These are phyloP conservation scores for Sclerotinia glacialis DNA, from an alignment of 2,329 filamentous ascomycete genomes.

Conservation along the genomic window DNA sequence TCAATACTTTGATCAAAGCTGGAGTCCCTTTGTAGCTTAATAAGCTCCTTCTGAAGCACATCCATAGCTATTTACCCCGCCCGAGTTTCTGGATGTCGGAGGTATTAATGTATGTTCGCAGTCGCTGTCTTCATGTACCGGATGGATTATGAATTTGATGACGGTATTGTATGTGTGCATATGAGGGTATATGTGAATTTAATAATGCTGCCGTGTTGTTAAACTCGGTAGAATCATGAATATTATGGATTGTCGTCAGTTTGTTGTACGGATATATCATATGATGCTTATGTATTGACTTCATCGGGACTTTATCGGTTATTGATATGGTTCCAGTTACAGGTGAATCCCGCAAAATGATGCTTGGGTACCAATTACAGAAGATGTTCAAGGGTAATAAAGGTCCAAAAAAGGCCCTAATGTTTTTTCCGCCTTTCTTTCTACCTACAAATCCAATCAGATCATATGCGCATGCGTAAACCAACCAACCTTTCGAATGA, in stretches of 20 bases:
- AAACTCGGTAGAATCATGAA: background rate
- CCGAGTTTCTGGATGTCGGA: slow-evolving; percentile 1
- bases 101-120: background rate
- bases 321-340: background rate
- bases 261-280: background rate
- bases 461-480: background rate
- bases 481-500: background rate
- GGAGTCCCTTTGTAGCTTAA: slow-evolving; percentile 37
- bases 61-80: slow-evolving; percentile 38
- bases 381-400: background rate
- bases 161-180: background rate
- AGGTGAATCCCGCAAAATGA: background rate
- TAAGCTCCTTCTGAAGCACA: slow-evolving; percentile 36
- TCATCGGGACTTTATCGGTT: slow-evolving; percentile 3
- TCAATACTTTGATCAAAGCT: slow-evolving; percentile 47
- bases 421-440: background rate
- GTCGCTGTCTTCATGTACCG: background rate
- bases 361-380: background rate
- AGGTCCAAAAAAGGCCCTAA: background rate
- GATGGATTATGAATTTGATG: background rate
- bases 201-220: background rate
- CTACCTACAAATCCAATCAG: background rate
- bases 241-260: background rate
- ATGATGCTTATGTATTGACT: background rate
- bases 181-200: background rate